A percentile compares a stretch with the other conserved stretches of the same genome.
Evolutionary conservation across 495 filamentous ascomycete species (phyloP).

Genomic region (Xylaria curta): DNA sequence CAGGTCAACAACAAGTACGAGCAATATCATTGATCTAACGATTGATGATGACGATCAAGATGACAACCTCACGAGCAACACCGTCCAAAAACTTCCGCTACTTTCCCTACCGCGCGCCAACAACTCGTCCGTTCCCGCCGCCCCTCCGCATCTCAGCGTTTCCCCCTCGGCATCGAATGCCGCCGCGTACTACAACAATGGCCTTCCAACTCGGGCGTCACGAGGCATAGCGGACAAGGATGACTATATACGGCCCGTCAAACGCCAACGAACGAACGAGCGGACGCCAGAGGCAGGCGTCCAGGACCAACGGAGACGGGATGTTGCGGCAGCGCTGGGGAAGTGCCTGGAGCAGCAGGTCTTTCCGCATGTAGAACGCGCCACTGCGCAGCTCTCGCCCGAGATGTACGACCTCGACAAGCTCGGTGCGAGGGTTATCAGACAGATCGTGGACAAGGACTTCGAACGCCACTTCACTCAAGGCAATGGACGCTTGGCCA

Average conservation of each 20-base stretch:
- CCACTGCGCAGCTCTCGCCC: slow-evolving; percentile 26
- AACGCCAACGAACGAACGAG: slow-evolving; percentile 16
- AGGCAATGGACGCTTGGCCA: slow-evolving; percentile 30
- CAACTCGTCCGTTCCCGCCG: not conserved
- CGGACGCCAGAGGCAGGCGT: not conserved
- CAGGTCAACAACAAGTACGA: not conserved
- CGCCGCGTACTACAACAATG: not conserved
- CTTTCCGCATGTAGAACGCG: slow-evolving; percentile 45
- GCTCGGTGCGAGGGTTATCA: slow-evolving; percentile 34
- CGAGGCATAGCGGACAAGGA: not conserved
- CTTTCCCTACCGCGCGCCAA: not conserved
- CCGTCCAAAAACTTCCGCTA: not conserved
- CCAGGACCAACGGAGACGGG: not conserved
- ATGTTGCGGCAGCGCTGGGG: slow-evolving; percentile 27
- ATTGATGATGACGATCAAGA: not conserved
- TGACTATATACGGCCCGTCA: not conserved
- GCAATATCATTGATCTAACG: not conserved
- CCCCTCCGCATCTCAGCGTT: not conserved
- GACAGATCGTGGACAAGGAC: slow-evolving; percentile 30
- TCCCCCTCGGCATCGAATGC: not conserved
- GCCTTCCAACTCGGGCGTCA: not conserved
- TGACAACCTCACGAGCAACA: not conserved
- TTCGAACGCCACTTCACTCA: slow-evolving; percentile 34
- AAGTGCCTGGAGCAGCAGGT: slow-evolving; percentile 43
- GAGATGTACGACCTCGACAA: slow-evolving; percentile 35